Evolutionary conservation across 768 basidiomycete species (phyloP).

Genomic region (Paxillus rubicundulus): DNA sequence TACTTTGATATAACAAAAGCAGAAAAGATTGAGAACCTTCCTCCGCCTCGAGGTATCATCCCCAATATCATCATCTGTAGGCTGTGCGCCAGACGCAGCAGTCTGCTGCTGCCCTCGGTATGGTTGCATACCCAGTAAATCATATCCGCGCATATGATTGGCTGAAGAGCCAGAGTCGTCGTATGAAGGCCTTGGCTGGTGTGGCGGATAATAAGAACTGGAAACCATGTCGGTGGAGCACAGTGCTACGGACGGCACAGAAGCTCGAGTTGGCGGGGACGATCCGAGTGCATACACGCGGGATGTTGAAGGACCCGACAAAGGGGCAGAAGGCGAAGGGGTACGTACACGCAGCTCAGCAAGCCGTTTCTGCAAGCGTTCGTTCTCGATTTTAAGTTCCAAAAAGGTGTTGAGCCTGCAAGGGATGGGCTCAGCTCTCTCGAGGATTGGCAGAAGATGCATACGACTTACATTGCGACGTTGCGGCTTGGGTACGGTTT

Average conservation of each 20-base stretch:
- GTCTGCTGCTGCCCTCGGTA: slow-evolving; percentile 19
- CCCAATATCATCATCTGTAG: slow-evolving; percentile 39
- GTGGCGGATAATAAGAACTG: slow-evolving; percentile 16
- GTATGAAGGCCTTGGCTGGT: slow-evolving; percentile 9
- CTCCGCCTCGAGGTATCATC: slow-evolving; percentile 61
- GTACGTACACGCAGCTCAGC: slow-evolving; percentile 38
- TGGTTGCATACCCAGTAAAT: slow-evolving; percentile 14
- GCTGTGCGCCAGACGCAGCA: slow-evolving; percentile 10
- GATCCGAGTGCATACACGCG: slow-evolving; percentile 29
- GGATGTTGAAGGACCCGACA: slow-evolving; percentile 14
- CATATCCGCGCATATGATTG: slow-evolving; percentile 17
- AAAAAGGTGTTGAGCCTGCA: slow-evolving; percentile 67
- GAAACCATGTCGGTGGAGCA: slow-evolving; percentile 12
- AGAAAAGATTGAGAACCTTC: slow-evolving; percentile 43
- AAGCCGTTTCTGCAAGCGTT: slow-evolving; percentile 65
- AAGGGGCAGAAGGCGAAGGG: slow-evolving; percentile 15
- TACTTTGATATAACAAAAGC: background rate
- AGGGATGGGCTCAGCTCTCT: slow-evolving; percentile 2
- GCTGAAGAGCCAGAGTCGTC: slow-evolving; percentile 12
- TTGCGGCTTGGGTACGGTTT: slow-evolving; percentile 77
- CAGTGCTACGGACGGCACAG: slow-evolving; percentile 19
- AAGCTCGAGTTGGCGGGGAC: slow-evolving; percentile 22
- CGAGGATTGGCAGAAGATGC: background rate
- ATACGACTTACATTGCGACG: slow-evolving; percentile 53
- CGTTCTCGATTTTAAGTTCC: slow-evolving; percentile 88